These are phyloP conservation scores for Naganishia randhawae DNA, from an alignment of 768 basidiomycete species.

Conservation along the genomic window DNA sequence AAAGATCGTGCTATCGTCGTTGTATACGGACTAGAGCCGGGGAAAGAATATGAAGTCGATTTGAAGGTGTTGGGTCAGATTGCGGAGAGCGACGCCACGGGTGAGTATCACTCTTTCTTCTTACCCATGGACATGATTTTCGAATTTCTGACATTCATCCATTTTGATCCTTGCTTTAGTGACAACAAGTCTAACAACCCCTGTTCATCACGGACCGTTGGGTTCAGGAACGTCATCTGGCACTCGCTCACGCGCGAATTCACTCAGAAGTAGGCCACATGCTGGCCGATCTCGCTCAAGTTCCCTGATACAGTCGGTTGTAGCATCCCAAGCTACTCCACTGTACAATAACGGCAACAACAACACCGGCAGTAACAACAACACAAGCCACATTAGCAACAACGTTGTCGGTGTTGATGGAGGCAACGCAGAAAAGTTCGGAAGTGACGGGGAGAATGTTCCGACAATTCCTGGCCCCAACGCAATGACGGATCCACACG, in stretches of 20 bases:
- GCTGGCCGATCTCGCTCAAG: slow-evolving; percentile 44
- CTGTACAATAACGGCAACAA: background rate
- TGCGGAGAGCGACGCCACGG: background rate
- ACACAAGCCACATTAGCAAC: background rate
- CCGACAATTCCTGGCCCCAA: background rate
- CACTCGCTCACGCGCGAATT: slow-evolving; percentile 27
- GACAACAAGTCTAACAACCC: slow-evolving; percentile 39
- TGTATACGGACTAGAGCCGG: slow-evolving; percentile 81
- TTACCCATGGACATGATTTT: background rate
- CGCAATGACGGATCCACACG: background rate
- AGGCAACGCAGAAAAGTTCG: background rate
- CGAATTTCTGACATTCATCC: background rate
- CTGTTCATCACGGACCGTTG: slow-evolving; percentile 32
- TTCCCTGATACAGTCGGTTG: slow-evolving; percentile 32
- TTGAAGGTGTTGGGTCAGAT: slow-evolving; percentile 49
- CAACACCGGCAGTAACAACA: background rate
- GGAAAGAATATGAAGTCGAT: slow-evolving; percentile 85
- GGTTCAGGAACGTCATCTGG: background rate
- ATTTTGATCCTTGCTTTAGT: slow-evolving; percentile 24
- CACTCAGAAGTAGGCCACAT: slow-evolving; percentile 31
- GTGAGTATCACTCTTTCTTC: slow-evolving; percentile 30
- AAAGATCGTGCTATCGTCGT: slow-evolving; percentile 82
- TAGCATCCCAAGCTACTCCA: background rate
- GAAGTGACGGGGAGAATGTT: background rate
- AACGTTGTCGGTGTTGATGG: background rate